A percentile compares a stretch with the other conserved stretches of the same genome.
phyloP scores from a whole-genome alignment of 306 rosid species.

The Cucurbita argyrosperma region DNA sequence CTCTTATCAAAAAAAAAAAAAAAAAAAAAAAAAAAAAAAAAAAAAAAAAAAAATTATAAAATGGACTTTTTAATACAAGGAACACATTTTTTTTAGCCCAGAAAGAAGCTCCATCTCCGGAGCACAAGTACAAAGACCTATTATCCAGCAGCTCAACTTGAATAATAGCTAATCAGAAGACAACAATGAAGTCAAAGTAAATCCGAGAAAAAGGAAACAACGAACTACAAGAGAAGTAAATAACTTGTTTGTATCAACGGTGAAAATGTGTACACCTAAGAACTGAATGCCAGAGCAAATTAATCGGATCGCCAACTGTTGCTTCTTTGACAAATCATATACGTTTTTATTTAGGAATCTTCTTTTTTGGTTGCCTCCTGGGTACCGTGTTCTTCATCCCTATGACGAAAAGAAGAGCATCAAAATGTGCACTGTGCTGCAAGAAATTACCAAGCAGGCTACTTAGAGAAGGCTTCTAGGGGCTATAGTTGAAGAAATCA shows the following conservation, averaged over 20 bases:
- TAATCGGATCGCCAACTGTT: not conserved
- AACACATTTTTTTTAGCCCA: not conserved
- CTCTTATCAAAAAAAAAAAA: no score
- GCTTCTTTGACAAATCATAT: constrained; percentile 6
- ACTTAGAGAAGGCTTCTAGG: constrained; percentile 18
- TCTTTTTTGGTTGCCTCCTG: constrained; percentile 41
- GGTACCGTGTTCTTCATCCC: constrained; percentile 53
- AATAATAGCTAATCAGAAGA: not conserved
- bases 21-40: no score
- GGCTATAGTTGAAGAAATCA: constrained; percentile 68
- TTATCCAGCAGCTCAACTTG: not conserved
- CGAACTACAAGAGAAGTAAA: not conserved
- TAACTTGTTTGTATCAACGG: not conserved
- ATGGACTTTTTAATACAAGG: no score
- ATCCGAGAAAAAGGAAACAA: not conserved
- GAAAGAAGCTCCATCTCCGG: not conserved
- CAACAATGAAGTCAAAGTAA: not conserved
- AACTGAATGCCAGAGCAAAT: not conserved
- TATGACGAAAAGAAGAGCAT: constrained; percentile 48
- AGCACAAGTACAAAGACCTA: not conserved
- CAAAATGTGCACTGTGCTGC: constrained; percentile 53
- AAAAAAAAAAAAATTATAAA: no score
- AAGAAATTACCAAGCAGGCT: constrained; percentile 40
- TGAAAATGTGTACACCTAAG: not conserved
- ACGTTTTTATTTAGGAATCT: constrained; percentile 32